Evolutionary conservation across 2,329 filamentous ascomycete genomes (phyloP).

Genomic region (Daldinia sp.): DNA sequence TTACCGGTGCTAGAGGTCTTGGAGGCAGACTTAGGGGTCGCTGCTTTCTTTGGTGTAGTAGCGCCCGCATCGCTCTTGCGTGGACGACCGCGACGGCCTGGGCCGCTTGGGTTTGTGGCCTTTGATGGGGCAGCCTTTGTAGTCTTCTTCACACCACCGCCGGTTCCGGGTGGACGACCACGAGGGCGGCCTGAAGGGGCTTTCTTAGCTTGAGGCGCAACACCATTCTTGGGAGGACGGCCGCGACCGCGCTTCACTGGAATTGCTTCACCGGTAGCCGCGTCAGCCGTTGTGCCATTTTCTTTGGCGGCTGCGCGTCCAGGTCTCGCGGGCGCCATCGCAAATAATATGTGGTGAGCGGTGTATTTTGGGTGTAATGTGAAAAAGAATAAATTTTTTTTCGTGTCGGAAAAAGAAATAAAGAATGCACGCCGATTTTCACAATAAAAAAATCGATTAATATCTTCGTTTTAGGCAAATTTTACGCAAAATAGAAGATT

Average conservation of each 20-base stretch:
- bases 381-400: too few species aligned
- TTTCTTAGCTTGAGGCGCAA: constrained; percentile 46
- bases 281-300: constrained; percentile 36
- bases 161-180: constrained; percentile 57
- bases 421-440: background rate
- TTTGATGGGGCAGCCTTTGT: constrained; percentile 35
- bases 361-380: background rate
- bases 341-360: constrained; percentile 6
- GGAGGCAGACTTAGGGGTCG: constrained; percentile 40
- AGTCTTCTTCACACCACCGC: constrained; percentile 45
- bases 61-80: constrained; percentile 42
- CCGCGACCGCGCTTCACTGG: constrained; percentile 50
- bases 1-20: constrained; percentile 39
- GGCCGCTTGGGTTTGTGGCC: constrained; percentile 16
- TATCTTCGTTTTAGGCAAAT: background rate
- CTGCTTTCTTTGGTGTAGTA: constrained; percentile 43
- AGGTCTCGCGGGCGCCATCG: constrained; percentile 42
- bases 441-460: background rate
- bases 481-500: background rate
- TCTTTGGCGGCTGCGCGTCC: constrained; percentile 37
- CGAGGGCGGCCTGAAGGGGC: constrained; percentile 55
- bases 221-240: constrained; percentile 51
- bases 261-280: constrained; percentile 30
- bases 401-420: background rate
- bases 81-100: constrained; percentile 47